Conservation (phyloP, 2,329 filamentous ascomycete species). For the Gremmenia infestans region DNA sequence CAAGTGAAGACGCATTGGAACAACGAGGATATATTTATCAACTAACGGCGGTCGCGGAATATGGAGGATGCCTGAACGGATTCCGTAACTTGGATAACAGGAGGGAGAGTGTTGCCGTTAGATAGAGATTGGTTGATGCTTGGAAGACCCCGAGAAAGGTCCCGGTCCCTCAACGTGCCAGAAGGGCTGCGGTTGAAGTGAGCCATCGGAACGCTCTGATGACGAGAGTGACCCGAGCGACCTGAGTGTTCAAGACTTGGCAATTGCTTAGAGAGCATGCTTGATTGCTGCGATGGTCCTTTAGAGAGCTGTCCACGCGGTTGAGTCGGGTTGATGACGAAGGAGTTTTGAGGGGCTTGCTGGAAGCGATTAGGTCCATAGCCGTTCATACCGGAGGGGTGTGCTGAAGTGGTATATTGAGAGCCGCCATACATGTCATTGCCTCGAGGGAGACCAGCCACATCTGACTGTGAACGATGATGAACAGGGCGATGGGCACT, state of each 20-base stretch:
- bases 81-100: background rate
- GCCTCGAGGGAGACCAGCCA: slow-evolving; percentile 14
- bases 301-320: background rate
- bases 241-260: slow-evolving; percentile 1
- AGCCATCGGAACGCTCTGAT: slow-evolving; percentile 14
- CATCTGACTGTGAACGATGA: slow-evolving; percentile 29
- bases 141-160: slow-evolving; percentile 35
- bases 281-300: background rate
- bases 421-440: background rate
- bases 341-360: background rate
- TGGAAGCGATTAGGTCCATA: background rate
- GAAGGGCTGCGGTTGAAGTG: slow-evolving; percentile 19
- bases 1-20: background rate
- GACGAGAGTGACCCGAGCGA: background rate
- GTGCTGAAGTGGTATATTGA: background rate
- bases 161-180: slow-evolving; percentile 19
- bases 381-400: background rate
- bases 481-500: slow-evolving; percentile 17
- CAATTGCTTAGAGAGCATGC: background rate
- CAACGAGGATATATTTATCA: background rate
- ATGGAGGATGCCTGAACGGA: background rate
- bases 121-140: background rate
- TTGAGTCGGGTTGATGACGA: background rate
- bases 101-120: slow-evolving; percentile 3
- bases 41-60: background rate